These are phyloP conservation scores for Geopyxis carbonaria DNA, from an alignment of 495 filamentous ascomycete genomes.

Conservation along the genomic window DNA sequence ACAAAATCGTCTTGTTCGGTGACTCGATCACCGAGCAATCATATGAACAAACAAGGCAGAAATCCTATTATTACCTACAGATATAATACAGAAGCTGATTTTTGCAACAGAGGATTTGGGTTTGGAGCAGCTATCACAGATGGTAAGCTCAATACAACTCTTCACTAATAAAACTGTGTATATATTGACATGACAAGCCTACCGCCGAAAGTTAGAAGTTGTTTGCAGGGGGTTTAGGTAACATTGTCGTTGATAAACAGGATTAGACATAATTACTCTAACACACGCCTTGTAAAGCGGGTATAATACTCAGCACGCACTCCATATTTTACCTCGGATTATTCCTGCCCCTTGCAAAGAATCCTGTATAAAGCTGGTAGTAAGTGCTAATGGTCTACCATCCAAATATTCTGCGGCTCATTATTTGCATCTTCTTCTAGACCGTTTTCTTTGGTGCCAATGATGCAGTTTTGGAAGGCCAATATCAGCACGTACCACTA, in stretches of 20 bases:
- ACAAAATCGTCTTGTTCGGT: slow-evolving; percentile 24
- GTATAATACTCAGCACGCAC: slow-evolving; percentile 49
- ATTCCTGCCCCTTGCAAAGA: slow-evolving; percentile 39
- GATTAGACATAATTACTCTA: too few relatives aligned
- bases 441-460: slow-evolving; percentile 77
- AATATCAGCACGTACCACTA: slow-evolving; percentile 55
- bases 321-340: slow-evolving; percentile 40
- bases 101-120: slow-evolving; percentile 16
- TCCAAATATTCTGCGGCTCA: not conserved
- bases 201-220: slow-evolving; percentile 47
- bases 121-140: slow-evolving; percentile 20
- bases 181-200: too few relatives aligned
- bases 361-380: slow-evolving; percentile 47
- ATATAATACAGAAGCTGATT: slow-evolving; percentile 2
- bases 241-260: too few relatives aligned
- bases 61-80: not conserved
- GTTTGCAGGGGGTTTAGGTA: slow-evolving; percentile 50
- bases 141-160: slow-evolving; percentile 16
- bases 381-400: slow-evolving; percentile 26
- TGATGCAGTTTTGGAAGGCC: slow-evolving; percentile 49
- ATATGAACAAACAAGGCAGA: slow-evolving; percentile 18
- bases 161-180: too few relatives aligned
- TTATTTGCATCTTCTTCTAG: slow-evolving; percentile 27
- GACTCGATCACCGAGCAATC: slow-evolving; percentile 23
- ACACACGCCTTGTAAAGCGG: slow-evolving; percentile 31